Base-by-base conservation (phyloP, 164 flowering plant genomes). In the Kingdonia uniflora region DNA sequence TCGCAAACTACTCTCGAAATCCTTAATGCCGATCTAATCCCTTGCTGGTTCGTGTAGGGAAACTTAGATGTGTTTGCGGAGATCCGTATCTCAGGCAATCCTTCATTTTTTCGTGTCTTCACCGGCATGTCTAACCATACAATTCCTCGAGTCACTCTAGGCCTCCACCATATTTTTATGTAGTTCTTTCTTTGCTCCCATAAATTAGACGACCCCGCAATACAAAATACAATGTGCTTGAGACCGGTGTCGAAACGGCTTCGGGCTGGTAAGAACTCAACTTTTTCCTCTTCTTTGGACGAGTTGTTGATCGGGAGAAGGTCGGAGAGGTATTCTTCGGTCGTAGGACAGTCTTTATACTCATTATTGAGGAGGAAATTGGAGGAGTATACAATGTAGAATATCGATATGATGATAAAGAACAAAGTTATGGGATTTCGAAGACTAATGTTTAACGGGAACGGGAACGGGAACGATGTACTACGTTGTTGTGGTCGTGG, bases 111-210 rank as follows among this genome's bases (percentile, higher is more conserved):
- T 24, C 26, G 7, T 19, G 45, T 56, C 21, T 13, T 66, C 0
- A 65, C 69, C 14, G 46, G 41, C 11, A 56, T 63, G 49, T 70
- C 73, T 12, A 70, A 21, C 73, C 73, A 70, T 1, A 70, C 67
- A 1, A 62, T 33, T 10, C 73, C 73, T 46, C 67, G 42, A 41
- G 58, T 65, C 23, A 37, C 25, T 17, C 47, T 59, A 12, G 68
- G 63, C 15, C 56, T 64, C 64, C 63, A 73, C 77, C 77, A 73
- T 8, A 42, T 49, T 49, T 69, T 69, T 8, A 73, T 73, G 60
- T 73, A 73, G 17, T 61, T 29, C 48, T 73, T 73, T 19, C 77
- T 61, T 42, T 61, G 45, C 13, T 64, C 63, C 77, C 77, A 73
- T 15, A 66, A 41, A n/a, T 49, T 69, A 19, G 77, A 55, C 6